These are phyloP conservation scores for Rhizopus delemar DNA, from an alignment of 371 early-diverging fungal genomes.

Conservation along the genomic window DNA sequence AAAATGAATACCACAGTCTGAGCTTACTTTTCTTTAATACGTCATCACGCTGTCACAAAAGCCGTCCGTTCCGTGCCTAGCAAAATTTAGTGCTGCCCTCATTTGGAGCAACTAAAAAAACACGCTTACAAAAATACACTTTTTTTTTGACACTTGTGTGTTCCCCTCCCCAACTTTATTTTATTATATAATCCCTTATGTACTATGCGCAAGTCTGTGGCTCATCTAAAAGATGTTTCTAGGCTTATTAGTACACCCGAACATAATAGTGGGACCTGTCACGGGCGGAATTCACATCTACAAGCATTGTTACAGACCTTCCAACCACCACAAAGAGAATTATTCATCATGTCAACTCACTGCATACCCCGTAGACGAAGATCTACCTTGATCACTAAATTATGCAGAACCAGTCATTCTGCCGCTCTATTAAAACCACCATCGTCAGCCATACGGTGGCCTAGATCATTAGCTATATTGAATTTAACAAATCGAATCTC, in stretches of 20 bases:
- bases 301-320: conserved; percentile 31
- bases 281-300: conserved; percentile 37
- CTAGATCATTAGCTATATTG: conserved; percentile 28
- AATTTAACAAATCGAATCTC: conserved; percentile 30
- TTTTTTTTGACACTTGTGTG: conserved; percentile 1
- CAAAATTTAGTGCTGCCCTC: not conserved
- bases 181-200: conserved; percentile 8
- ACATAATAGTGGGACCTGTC: conserved; percentile 23
- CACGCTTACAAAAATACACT: conserved; percentile 8
- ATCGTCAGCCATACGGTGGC: conserved; percentile 6
- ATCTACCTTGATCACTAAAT: conserved; percentile 12
- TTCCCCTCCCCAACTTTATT: not conserved
- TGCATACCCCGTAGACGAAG: conserved; percentile 23
- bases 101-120: not conserved
- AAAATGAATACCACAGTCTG: too few species aligned
- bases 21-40: not conserved
- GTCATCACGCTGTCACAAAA: conserved; percentile 20
- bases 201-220: conserved; percentile 47
- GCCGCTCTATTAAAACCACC: conserved; percentile 13
- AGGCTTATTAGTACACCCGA: conserved; percentile 28
- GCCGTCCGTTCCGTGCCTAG: conserved; percentile 19
- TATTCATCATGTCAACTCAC: conserved; percentile 9
- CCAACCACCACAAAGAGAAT: conserved; percentile 14
- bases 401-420: conserved; percentile 16
- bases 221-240: conserved; percentile 47